Percentiles rank a stretch among this genome's conserved stretches.
Conservation (phyloP, 2,329 filamentous ascomycete genomes). For the Pseudocercospora pini-densiflorae region DNA sequence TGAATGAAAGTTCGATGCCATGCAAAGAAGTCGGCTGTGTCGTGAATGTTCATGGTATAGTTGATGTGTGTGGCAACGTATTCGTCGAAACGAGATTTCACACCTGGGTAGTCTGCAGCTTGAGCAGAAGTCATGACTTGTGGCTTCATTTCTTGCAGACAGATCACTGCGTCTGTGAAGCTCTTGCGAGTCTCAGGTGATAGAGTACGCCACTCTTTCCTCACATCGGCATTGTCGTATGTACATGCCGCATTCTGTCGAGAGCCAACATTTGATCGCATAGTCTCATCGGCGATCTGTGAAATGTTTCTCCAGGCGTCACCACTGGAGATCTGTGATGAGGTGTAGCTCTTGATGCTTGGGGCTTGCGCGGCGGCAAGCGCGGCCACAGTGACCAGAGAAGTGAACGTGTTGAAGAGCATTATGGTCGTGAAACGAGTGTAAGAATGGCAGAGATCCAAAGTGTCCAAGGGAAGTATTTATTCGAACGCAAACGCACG, state of each 20-base stretch:
- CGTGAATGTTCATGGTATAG: constrained; percentile 39
- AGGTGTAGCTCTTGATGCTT: constrained; percentile 31
- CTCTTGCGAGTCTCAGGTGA: constrained; percentile 33
- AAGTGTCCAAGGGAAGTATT: neutral
- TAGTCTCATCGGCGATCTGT: constrained; percentile 34
- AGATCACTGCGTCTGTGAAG: constrained; percentile 39
- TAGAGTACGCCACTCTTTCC: constrained; percentile 37
- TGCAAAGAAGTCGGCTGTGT: constrained; percentile 41
- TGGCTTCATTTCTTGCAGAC: constrained; percentile 35
- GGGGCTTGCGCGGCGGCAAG: constrained; percentile 30
- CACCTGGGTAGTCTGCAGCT: constrained; percentile 35
- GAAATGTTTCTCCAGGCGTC: constrained; percentile 37
- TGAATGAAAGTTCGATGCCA: constrained; percentile 52
- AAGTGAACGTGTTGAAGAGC: constrained; percentile 21
- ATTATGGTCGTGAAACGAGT: constrained; percentile 19
- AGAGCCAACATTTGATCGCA: constrained; percentile 34
- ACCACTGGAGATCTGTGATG: constrained; percentile 35
- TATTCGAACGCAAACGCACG: neutral
- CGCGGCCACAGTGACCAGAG: constrained; percentile 23
- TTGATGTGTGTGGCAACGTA: constrained; percentile 42
- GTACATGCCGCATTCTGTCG: constrained; percentile 33
- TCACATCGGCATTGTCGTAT: constrained; percentile 34
- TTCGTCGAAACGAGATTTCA: constrained; percentile 39
- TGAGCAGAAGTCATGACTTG: constrained; percentile 34
- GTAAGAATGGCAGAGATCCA: neutral